Base-by-base conservation (phyloP, 441 rosid genomes). In the Populus trichocarpa region DNA sequence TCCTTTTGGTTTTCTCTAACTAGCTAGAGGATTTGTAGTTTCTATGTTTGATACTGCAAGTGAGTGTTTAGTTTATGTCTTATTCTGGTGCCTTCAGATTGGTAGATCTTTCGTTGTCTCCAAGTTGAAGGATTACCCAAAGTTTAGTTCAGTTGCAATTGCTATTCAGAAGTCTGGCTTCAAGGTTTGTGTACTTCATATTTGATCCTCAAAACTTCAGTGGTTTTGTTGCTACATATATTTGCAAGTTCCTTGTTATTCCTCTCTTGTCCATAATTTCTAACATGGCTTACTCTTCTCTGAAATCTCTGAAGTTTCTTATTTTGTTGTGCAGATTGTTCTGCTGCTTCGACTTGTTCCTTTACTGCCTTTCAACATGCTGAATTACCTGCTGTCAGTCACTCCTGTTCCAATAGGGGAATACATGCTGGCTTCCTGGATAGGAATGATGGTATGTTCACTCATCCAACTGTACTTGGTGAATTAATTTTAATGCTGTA, bases 321-420 rank as follows among this genome's bases (percentile, higher is more conserved):
- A 18, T 79, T 69, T 33, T 35, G 71, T 69, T 57, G 73, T 66
- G 57, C 86, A 82, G 89, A 85, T 85, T 78, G 85, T 85, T 70
- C 87, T 95, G 80, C 85, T 95, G 86, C 98, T 93, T 76, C 94
- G 96, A 72, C 97, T 94, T 76, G 98, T 93, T 85, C 99, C 99
- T 65, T 78, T 96, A 73, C 92, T 96, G 42, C 98, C 99, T 26
- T 96, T 94, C 80, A 92, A 86, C 85, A 85, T 96, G 89, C 77
- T 96, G 90, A 96, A 96, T 85, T 96, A 94, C 87, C 94, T 94
- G 66, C 85, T 95, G 69, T 92, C 98, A 0, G 90, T 95, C 69
- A 93, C 97, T 33, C 97, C 99, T 6, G 87, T 93, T 36, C 77
- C 91, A 12, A 32, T 90, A 23, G 91, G 85, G 26, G 87, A 87